Base-by-base conservation (phyloP, 2,329 filamentous ascomycete species). In the Aspergillus udagawae region DNA sequence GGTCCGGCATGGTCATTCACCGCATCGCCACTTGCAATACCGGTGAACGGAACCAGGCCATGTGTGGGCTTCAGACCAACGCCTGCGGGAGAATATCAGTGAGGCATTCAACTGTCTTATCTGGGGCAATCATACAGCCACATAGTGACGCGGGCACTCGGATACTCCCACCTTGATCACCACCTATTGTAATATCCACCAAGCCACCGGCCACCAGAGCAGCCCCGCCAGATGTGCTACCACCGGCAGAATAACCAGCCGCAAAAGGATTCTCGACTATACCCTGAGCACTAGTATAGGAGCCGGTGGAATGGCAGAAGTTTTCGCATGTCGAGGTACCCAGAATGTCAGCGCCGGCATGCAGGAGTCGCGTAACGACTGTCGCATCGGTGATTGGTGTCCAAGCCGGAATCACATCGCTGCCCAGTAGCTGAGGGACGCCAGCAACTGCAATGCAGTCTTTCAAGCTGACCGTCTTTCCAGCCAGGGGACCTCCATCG, bases 311-410 rank as follows among this genome's bases (percentile, higher is more conserved):
- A 32, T 68, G 65, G 60, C 80, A 83, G 50, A 80, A 78, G 61
- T 82, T 82, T 59, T 85, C 83, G 56, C 82, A 85, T 0, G 76
- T 76, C 1, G 80, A 74, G 0, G 80, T 83, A 10, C 82, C 79
- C 7, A 77, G 71, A 17, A 85, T 78, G 47, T 77, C 65, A 0
- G 76, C 82, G 0, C 82, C 82, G 2, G 79, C 80, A 17, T 82
- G 77, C 3, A 85, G 67, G 0, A 78, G 68, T 14, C 83, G 70
- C 0, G 76, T 80, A 23, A 84, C 80, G 1, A 84, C 77, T 0
- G 80, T 83, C 0, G 83, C 82, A 65, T 85, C 82, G 2, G 79
- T 79, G 4, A 68, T 73, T 0, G 82, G 80, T 0, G 74, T 80
- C 81, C 82, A 84, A 0, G 76, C 73, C 1, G 66, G 74, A 57